These are phyloP conservation scores for Erodium trifolium DNA, from an alignment of 441 rosid species.

Conservation along the genomic window DNA sequence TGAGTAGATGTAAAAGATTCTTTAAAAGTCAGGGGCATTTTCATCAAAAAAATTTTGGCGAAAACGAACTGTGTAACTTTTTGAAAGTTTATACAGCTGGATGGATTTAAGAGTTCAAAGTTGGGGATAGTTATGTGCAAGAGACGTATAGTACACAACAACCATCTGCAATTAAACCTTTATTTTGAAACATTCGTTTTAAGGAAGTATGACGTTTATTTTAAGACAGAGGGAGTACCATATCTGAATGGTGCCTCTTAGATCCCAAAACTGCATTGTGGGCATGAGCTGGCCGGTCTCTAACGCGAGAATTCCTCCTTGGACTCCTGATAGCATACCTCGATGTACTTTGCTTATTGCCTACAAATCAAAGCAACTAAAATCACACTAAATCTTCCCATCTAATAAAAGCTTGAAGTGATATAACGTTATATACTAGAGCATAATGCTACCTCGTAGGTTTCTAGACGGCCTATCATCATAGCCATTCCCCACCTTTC, in stretches of 20 bases:
- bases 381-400: neutral
- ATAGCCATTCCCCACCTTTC: slow-evolving; percentile 2
- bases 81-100: too few relatives aligned
- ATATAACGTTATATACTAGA: neutral
- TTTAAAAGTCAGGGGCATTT: too few relatives aligned
- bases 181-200: neutral
- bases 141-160: too few relatives aligned
- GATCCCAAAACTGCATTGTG: slow-evolving; percentile 16
- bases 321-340: slow-evolving; percentile 10
- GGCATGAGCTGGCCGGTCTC: slow-evolving; percentile 2
- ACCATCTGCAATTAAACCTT: too few relatives aligned
- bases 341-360: slow-evolving; percentile 10
- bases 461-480: slow-evolving; percentile 8
- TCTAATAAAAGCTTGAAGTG: neutral
- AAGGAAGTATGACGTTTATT: neutral
- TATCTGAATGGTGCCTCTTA: slow-evolving; percentile 15
- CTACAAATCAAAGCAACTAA: slow-evolving; percentile 7
- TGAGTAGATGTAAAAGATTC: too few relatives aligned
- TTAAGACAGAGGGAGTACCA: slow-evolving; percentile 15
- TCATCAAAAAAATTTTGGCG: too few relatives aligned
- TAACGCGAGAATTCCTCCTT: slow-evolving; percentile 14
- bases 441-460: slow-evolving; percentile 14
- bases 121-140: too few relatives aligned
- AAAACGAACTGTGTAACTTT: too few relatives aligned
- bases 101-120: too few relatives aligned